phyloP scores from a whole-genome alignment of 2,329 filamentous ascomycete species.

The Fusarium sp. region DNA sequence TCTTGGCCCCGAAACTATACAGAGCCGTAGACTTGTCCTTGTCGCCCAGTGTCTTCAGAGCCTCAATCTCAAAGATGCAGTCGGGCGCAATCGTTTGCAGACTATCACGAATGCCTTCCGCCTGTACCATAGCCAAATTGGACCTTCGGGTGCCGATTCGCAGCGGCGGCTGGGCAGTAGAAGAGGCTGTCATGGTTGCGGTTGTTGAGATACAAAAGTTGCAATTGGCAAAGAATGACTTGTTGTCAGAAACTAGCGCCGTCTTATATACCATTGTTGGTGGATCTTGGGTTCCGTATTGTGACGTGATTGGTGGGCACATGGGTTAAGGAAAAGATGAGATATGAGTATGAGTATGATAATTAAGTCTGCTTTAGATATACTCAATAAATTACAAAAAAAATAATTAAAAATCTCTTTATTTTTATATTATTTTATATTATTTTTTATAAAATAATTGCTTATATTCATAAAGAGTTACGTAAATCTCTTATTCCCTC shows the following conservation, averaged over 20 bases:
- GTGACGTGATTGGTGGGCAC: not conserved
- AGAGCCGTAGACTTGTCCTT: not conserved
- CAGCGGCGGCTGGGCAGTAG: not conserved
- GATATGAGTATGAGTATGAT: too few species aligned
- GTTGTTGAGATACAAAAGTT: not conserved
- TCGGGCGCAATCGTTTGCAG: not conserved
- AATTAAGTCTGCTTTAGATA: too few species aligned
- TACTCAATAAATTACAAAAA: too few species aligned
- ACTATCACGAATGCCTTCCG: not conserved
- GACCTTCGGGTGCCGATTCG: slow-evolving; percentile 1
- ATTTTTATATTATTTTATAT: too few species aligned
- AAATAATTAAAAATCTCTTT: too few species aligned
- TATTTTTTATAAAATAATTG: too few species aligned
- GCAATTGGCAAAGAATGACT: not conserved
- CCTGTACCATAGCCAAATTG: not conserved
- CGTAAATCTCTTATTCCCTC: too few species aligned
- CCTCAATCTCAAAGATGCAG: not conserved
- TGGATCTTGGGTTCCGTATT: not conserved
- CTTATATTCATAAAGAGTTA: too few species aligned
- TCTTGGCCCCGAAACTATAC: not conserved
- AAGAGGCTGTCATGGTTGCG: not conserved
- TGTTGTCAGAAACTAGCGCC: not conserved
- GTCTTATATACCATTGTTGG: not conserved
- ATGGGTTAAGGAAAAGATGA: too few species aligned
- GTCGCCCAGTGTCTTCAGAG: not conserved